A percentile compares a stretch with the other conserved stretches of the same genome.
These are phyloP conservation scores for Perkinsus marinus DNA, from an alignment of 169 alveolate species.

Conservation along the genomic window DNA sequence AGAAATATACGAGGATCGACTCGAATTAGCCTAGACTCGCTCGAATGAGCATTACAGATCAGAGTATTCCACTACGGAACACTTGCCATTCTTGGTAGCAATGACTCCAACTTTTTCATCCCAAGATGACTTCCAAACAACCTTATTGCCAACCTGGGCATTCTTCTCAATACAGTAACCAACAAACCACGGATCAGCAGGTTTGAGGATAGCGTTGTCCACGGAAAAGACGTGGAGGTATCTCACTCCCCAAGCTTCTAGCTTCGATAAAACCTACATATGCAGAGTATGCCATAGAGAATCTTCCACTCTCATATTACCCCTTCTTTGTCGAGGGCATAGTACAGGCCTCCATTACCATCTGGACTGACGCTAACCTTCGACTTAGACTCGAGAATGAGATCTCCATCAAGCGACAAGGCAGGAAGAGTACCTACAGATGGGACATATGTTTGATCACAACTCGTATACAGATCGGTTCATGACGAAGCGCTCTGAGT, in stretches of 20 bases:
- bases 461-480: neutral
- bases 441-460: neutral
- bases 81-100: slow-evolving; percentile 16
- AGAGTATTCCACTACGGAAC: slow-evolving; percentile 35
- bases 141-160: slow-evolving; percentile 28
- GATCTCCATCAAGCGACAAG: slow-evolving; percentile 44
- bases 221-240: slow-evolving; percentile 47
- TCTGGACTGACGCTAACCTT: slow-evolving; percentile 44
- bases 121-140: slow-evolving; percentile 10
- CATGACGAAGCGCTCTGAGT: no score
- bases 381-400: slow-evolving; percentile 23
- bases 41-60: slow-evolving; percentile 12
- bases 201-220: slow-evolving; percentile 48
- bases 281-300: neutral
- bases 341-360: slow-evolving; percentile 66
- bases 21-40: neutral
- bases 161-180: slow-evolving; percentile 28
- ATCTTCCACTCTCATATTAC: slow-evolving; percentile 1
- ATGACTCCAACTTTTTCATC: slow-evolving; percentile 36
- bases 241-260: slow-evolving; percentile 32
- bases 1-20: neutral
- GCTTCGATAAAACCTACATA: slow-evolving; percentile 9
- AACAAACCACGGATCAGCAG: slow-evolving; percentile 50
- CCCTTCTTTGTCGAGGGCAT: slow-evolving; percentile 35
- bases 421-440: slow-evolving; percentile 40